These are phyloP conservation scores for Daedaleopsis nitida DNA, from an alignment of 768 basidiomycete genomes.

Conservation along the genomic window DNA sequence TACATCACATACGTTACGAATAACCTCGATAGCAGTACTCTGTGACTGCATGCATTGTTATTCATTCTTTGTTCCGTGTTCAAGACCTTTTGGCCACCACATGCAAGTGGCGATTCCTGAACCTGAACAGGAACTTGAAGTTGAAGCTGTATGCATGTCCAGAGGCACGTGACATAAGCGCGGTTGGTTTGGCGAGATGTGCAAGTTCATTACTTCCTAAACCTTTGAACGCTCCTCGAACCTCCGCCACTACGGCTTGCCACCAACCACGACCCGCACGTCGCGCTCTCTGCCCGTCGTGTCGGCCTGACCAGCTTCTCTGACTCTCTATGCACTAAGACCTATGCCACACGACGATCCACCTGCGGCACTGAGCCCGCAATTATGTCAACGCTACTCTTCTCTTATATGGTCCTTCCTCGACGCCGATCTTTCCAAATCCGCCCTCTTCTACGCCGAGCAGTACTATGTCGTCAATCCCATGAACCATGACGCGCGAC, in stretches of 20 bases:
- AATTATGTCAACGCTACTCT: constrained; percentile 68
- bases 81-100: constrained; percentile 3
- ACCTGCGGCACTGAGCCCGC: constrained; percentile 46
- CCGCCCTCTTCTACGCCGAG: constrained; percentile 90
- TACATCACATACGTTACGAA: constrained; percentile 18
- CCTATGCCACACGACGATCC: constrained; percentile 61
- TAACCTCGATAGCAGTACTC: constrained; percentile 5
- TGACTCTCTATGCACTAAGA: constrained; percentile 19
- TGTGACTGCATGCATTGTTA: background rate
- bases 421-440: constrained; percentile 74
- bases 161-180: constrained; percentile 13
- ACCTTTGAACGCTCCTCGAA: background rate
- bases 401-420: constrained; percentile 82
- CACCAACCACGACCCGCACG: background rate
- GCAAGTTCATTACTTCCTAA: background rate
- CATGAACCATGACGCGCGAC: constrained; percentile 76
- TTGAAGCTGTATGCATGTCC: background rate
- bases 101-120: too few relatives aligned
- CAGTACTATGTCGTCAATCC: constrained; percentile 74
- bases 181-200: constrained; percentile 16
- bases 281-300: background rate
- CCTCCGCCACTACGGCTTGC: background rate
- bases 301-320: background rate
- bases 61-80: background rate
- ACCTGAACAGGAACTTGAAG: too few relatives aligned